Evolutionary conservation across 306 rosid species (phyloP).

Genomic region (Castanopsis chinensis): DNA sequence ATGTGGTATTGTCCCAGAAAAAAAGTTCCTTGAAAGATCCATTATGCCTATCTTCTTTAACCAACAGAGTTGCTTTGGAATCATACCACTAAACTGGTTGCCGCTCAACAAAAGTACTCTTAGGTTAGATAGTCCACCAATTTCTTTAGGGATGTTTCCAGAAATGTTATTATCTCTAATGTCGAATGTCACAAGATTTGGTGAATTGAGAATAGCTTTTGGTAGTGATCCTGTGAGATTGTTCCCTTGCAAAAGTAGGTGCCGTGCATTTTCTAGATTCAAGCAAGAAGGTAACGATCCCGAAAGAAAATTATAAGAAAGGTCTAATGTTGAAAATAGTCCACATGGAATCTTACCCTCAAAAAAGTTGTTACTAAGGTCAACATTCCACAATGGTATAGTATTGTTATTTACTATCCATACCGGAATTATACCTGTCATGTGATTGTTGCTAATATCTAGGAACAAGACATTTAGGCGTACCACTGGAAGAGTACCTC

Average conservation of each 20-base stretch:
- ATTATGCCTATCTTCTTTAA: neutral
- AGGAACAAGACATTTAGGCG: neutral
- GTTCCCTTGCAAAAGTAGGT: slow-evolving; percentile 14
- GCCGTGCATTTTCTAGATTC: neutral
- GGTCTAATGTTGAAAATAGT: neutral
- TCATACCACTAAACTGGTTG: slow-evolving; percentile 13
- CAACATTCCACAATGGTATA: neutral
- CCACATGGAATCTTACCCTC: slow-evolving; percentile 24
- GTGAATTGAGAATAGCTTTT: neutral
- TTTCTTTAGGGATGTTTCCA: slow-evolving; percentile 19
- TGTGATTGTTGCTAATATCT: slow-evolving; percentile 10
- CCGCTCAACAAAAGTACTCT: slow-evolving; percentile 13
- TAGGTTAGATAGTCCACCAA: neutral
- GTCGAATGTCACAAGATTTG: neutral
- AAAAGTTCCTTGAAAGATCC: slow-evolving; percentile 14
- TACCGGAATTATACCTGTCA: slow-evolving; percentile 19
- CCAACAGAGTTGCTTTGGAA: slow-evolving; percentile 14
- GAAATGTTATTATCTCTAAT: slow-evolving; percentile 11
- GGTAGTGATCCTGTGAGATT: slow-evolving; percentile 9
- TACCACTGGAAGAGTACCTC: slow-evolving; percentile 1
- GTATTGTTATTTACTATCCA: neutral
- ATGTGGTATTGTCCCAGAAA: slow-evolving; percentile 14
- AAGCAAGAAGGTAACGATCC: neutral
- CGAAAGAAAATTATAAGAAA: slow-evolving; percentile 17
- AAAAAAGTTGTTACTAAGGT: neutral